These are phyloP conservation scores for Chytridiales sp. DNA, from an alignment of 371 early-diverging fungal species.

Conservation along the genomic window DNA sequence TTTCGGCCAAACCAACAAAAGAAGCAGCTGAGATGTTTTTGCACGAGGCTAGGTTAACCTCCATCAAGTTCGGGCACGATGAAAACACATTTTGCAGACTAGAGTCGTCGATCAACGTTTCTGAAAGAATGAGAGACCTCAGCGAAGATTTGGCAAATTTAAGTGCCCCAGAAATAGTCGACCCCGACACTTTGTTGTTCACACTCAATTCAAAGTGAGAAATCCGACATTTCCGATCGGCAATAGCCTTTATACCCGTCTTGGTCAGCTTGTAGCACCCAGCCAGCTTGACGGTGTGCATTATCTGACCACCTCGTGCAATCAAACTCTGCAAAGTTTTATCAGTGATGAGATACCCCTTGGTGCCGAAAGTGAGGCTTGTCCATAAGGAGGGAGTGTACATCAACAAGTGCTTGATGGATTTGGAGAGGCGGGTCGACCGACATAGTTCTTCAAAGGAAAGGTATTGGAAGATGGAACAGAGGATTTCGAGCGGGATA, in stretches of 20 bases:
- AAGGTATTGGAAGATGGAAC: conserved; percentile 15
- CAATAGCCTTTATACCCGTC: neutral
- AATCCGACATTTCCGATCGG: neutral
- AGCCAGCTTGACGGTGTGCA: neutral
- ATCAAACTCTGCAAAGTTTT: conserved; percentile 4
- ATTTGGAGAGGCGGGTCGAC: conserved; percentile 5
- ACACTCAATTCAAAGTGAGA: neutral
- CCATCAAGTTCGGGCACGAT: conserved; percentile 2
- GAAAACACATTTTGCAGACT: neutral
- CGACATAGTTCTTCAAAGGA: conserved; percentile 5
- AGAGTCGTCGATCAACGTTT: conserved; percentile 3
- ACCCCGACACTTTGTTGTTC: conserved; percentile 1
- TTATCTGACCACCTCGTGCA: conserved; percentile 8
- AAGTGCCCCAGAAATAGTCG: neutral
- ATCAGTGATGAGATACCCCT: conserved; percentile 7
- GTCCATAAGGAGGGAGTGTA: conserved; percentile 17
- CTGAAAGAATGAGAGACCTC: conserved; percentile 2
- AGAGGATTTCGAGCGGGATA: conserved; percentile 21
- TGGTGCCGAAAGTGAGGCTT: neutral
- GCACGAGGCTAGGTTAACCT: conserved; percentile 10
- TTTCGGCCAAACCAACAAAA: too few species aligned
- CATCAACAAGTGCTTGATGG: conserved; percentile 13
- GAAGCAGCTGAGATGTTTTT: neutral
- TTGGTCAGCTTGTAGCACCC: conserved; percentile 12
- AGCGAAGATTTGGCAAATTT: neutral